Evolutionary conservation across 768 basidiomycete genomes (phyloP), one percentile per base, ranked within the genome.

Genomic region (Auricularia sp.): DNA sequence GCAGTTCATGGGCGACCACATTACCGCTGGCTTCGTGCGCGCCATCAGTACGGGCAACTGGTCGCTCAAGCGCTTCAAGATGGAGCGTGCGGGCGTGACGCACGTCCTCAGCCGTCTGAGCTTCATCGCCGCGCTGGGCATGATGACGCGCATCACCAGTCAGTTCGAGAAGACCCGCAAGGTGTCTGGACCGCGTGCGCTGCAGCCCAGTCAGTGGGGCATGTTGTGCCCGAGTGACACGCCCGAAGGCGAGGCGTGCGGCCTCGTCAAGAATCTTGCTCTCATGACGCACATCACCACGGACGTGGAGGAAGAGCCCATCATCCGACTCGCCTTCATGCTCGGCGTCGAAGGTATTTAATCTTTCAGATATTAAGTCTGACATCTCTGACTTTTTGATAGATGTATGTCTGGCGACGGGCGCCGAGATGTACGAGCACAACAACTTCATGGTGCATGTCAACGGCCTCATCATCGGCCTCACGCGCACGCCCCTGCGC

Each of bases 231-330:
- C 97, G 0, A 93, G 91, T 72, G 97, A 99, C 75, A 99, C 97
- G 0, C 97, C 97, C 0, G 97, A 99, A 86, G 97, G 97, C 72
- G 97, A 99, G 77, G 97, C 97, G 18, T 99, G 97, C 72, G 97
- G 97, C 33, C 78, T 99, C 65, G 97, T 99, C 58, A 99, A 99
- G 80, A 99, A 99, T 76, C 78, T 99, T 67, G 97, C 97, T 3
- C 80, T 99, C 16, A 99, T 99, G 97, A 98, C 97, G 3, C 96
- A 99, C 75, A 98, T 99, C 73, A 99, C 97, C 8, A 98, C 97
- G 51, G 97, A 98, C 74, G 96, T 94, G 36, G 94, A 96, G 66
- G 97, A 99, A 74, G 91, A 87, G 66, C 95, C 96, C 1, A 90
- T 99, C 63, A 85, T 92, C 67, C 84, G 87, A 65, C 78, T 98